A percentile compares a stretch with the other conserved stretches of the same genome.
phyloP scores from a whole-genome alignment of 805 yeast species.

The Metschnikowia henanensis region DNA sequence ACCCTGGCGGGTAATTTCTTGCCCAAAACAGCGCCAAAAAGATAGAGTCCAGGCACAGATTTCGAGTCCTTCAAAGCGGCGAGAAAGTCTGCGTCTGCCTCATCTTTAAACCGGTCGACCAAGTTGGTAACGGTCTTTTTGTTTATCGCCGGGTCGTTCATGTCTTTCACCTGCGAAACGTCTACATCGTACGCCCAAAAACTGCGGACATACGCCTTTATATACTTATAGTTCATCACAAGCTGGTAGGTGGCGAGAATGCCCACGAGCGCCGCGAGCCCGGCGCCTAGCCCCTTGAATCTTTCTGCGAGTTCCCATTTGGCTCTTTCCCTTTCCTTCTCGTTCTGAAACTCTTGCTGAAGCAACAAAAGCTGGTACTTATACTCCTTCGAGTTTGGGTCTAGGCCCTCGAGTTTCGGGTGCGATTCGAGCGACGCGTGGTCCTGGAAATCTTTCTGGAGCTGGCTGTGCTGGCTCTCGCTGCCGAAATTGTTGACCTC shows the following conservation, averaged over 20 bases:
- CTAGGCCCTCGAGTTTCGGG: slow-evolving; percentile 29
- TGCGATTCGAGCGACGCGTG: slow-evolving; percentile 7
- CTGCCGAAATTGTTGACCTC: slow-evolving; percentile 8
- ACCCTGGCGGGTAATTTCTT: slow-evolving; percentile 58
- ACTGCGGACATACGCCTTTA: slow-evolving; percentile 35
- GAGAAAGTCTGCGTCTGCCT: slow-evolving; percentile 23
- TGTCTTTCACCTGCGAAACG: slow-evolving; percentile 35
- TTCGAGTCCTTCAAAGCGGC: slow-evolving; percentile 23
- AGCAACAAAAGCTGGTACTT: slow-evolving; percentile 31
- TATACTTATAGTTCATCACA: slow-evolving; percentile 41
- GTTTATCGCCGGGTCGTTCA: slow-evolving; percentile 33
- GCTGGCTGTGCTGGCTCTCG: slow-evolving; percentile 7
- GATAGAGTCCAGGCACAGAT: slow-evolving; percentile 33
- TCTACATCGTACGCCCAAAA: slow-evolving; percentile 38
- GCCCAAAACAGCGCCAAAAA: slow-evolving; percentile 34
- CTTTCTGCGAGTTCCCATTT: slow-evolving; percentile 43
- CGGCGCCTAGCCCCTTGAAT: slow-evolving; percentile 45
- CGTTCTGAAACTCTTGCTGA: slow-evolving; percentile 25
- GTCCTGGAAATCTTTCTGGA: slow-evolving; percentile 3
- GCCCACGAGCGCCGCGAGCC: slow-evolving; percentile 39
- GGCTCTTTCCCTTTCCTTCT: slow-evolving; percentile 28
- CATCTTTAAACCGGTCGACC: slow-evolving; percentile 26
- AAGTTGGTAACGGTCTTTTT: slow-evolving; percentile 26
- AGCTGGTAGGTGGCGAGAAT: slow-evolving; percentile 42
- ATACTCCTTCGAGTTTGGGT: slow-evolving; percentile 37